Base-by-base conservation (phyloP, 345 rosid species). In the Atalantia buxifolia region DNA sequence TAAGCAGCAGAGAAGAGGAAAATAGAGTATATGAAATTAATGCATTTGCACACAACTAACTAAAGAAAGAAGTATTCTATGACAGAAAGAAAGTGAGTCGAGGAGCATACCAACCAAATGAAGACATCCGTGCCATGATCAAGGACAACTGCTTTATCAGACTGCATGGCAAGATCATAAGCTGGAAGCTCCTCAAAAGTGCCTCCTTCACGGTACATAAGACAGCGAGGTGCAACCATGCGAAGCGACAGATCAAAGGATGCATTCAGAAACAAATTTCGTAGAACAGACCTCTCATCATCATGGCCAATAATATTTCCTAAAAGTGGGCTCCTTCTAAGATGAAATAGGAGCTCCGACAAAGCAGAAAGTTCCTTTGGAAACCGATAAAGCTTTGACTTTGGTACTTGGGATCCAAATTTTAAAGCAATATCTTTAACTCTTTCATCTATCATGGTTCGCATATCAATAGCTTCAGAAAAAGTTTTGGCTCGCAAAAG, bases 291-390 rank as follows among this genome's bases (percentile, higher is more conserved):
- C 78, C 98, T 90, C 88, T 97, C 98, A 85, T 97, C 99, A 84
- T 97, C 98, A 81, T 93, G 98, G 71, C 99, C 98, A 75, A 97
- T 84, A 83, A 97, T 94, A 92, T 84, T 94, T 87, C 99, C 99
- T 66, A 97, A 83, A 70, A 97, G 84, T 53, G 98, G 97, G 31
- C 99, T 95, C 77, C 98, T 89, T 85, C 88, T 90, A 76, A 97
- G 98, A 86, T 94, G 98, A 82, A 97, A 97, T 75, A 97, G 89
- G 67, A 89, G 82, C 83, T 94, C 99, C 6, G 98, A 94, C 61
- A 97, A 88, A 42, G 79, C 81, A 21, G 93, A 82, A 45, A 97
- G 88, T 79, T 97, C 98, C 87, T 90, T 92, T 8, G 99, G 98
- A 80, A 97, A 94, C 83, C 85, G 89, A 81, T 81, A 74, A 83